Conservation (phyloP, 345 rosid genomes). For the Durio zibethinus region DNA sequence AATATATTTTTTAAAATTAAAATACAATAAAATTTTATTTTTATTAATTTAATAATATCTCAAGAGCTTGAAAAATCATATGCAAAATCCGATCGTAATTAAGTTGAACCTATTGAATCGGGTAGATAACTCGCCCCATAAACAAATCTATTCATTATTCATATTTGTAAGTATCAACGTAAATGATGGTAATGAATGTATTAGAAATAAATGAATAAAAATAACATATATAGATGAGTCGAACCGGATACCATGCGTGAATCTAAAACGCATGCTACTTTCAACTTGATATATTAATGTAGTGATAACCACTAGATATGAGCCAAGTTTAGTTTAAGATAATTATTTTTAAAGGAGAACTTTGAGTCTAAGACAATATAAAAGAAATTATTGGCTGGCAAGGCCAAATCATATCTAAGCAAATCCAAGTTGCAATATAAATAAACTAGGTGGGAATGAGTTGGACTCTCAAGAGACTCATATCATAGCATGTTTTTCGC, state of each 20-base stretch:
- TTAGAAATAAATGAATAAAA: background rate
- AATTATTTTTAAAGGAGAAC: background rate
- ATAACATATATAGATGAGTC: background rate
- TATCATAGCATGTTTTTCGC: background rate
- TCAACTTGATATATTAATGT: background rate
- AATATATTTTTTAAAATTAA: too few relatives aligned
- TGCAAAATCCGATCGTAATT: too few relatives aligned
- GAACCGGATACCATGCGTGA: background rate
- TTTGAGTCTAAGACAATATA: background rate
- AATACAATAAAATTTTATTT: too few relatives aligned
- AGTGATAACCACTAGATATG: background rate
- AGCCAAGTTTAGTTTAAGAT: background rate
- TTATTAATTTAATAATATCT: too few relatives aligned
- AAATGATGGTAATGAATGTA: background rate
- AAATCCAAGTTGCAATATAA: background rate
- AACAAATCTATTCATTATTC: too few relatives aligned
- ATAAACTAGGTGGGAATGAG: background rate
- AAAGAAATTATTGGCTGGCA: background rate
- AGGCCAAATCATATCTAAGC: background rate
- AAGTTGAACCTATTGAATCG: too few relatives aligned
- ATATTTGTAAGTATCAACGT: too few relatives aligned
- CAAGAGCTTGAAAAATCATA: too few relatives aligned
- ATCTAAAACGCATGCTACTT: background rate
- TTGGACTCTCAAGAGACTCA: background rate
- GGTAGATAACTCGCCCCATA: too few relatives aligned